Percentiles rank a stretch among this genome's conserved stretches.
Conservation (phyloP, 805 yeast genomes). For the Scheffersomyces amazonensis region DNA sequence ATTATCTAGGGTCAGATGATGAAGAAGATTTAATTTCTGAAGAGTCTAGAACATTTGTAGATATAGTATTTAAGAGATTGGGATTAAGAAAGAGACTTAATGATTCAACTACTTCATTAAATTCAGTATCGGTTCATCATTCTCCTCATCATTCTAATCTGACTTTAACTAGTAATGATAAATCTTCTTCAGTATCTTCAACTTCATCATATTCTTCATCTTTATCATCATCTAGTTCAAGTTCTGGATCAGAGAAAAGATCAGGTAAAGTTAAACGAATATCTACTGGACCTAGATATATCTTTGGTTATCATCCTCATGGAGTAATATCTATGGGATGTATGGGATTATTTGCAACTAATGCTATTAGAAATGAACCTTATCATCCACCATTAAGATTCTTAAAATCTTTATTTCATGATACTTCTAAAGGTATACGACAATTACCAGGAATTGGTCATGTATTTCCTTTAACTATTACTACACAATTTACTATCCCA, state of each 20-base stretch:
- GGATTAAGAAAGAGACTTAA: constrained; percentile 39
- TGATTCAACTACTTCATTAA: constrained; percentile 19
- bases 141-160: not conserved
- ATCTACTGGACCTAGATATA: constrained; percentile 67
- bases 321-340: constrained; percentile 93
- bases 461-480: constrained; percentile 72
- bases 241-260: not conserved
- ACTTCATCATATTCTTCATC: constrained; percentile 1
- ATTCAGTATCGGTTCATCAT: constrained; percentile 2
- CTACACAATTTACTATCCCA: constrained; percentile 81
- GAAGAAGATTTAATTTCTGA: constrained; percentile 43
- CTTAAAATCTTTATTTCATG: constrained; percentile 42
- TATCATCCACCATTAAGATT: constrained; percentile 32
- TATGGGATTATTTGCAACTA: constrained; percentile 76
- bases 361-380: constrained; percentile 41
- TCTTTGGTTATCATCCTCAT: constrained; percentile 95
- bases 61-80: constrained; percentile 29
- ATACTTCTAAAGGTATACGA: constrained; percentile 67
- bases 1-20: constrained; percentile 23
- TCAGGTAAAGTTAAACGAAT: constrained; percentile 20
- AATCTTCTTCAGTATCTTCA: not conserved
- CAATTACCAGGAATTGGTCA: constrained; percentile 81
- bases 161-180: too few relatives aligned
- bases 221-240: constrained; percentile 3
- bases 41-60: constrained; percentile 32